Evolutionary conservation across 441 rosid species (phyloP), one percentile per base, ranked within the genome.

Genomic region (Adansonia madagascariensis): DNA sequence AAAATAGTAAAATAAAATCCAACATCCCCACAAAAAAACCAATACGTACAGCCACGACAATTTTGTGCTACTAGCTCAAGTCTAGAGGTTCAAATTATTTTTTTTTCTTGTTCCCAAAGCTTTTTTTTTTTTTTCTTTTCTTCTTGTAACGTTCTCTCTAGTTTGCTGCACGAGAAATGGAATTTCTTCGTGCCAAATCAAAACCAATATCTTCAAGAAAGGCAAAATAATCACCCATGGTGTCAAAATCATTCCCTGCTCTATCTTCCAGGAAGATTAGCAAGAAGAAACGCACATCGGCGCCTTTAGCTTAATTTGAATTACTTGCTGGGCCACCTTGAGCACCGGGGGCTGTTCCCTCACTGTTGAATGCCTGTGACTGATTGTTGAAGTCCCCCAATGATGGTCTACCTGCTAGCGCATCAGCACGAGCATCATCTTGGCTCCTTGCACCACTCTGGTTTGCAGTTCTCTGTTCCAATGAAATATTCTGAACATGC

Each of bases 381-480:
- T 80, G 84, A 75, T 52, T 82, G 61, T 52, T 85, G 71, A 84
- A 69, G 53, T 80, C 87, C 24, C 82, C 83, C 8, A 80, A 86
- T 55, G 80, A 82, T 8, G 84, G 68, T 61, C 84, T 70, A 69
- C 83, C 77, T 55, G 73, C 46, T 71, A 75, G 68, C 52, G 73
- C 82, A 70, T 49, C 81, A 71, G 78, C 68, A 79, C 79, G 77
- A 71, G 77, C 53, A 76, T 81, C 82, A 47, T 41, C 47, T 74
- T 69, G 83, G 67, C 66, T 81, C 78, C 84, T 77, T 55, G 73
- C 56, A 78, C 77, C 77, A 77, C 85, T 71, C 52, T 74, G 80
- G 73, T 76, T 79, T 11, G 66, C 31, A 18, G 77, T 60, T 66
- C 60, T 80, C 85, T 85, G 89, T 35, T 82, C 88, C 84, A 89